phyloP scores from a whole-genome alignment of 176 grass and related monocot species.

The Carex pumila region DNA sequence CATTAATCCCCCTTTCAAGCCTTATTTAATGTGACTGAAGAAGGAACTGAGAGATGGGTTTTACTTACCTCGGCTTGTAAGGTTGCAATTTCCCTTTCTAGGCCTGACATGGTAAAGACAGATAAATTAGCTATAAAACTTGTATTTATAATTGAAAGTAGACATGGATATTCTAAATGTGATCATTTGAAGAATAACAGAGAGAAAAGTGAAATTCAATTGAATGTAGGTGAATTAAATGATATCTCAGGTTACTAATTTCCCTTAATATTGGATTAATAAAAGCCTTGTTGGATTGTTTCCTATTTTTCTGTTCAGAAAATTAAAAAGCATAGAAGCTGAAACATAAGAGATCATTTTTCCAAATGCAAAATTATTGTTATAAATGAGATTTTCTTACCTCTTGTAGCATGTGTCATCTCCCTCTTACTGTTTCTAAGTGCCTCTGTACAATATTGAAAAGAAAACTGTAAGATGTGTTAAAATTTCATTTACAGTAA shows the following conservation, averaged over 20 bases:
- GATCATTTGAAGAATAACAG: not conserved
- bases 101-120: conserved; percentile 31
- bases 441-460: conserved; percentile 49
- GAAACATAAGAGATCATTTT: not conserved
- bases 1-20: not conserved
- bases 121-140: not conserved
- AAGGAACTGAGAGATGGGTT: not conserved
- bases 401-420: conserved; percentile 72
- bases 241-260: not conserved
- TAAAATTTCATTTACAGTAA: not conserved
- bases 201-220: not conserved
- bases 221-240: not conserved
- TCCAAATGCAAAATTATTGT: not conserved
- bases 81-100: conserved; percentile 73
- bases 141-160: not conserved
- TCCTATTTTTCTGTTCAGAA: not conserved
- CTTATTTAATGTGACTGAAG: not conserved
- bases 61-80: conserved; percentile 73
- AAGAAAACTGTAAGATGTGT: conserved; percentile 4
- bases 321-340: not conserved
- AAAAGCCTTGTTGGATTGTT: not conserved
- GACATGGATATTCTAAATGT: not conserved
- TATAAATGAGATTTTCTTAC: conserved; percentile 17
- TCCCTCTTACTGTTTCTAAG: conserved; percentile 88
- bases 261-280: not conserved